Conservation (phyloP, 129 eudicot genomes). For the Erigeron canadensis region DNA sequence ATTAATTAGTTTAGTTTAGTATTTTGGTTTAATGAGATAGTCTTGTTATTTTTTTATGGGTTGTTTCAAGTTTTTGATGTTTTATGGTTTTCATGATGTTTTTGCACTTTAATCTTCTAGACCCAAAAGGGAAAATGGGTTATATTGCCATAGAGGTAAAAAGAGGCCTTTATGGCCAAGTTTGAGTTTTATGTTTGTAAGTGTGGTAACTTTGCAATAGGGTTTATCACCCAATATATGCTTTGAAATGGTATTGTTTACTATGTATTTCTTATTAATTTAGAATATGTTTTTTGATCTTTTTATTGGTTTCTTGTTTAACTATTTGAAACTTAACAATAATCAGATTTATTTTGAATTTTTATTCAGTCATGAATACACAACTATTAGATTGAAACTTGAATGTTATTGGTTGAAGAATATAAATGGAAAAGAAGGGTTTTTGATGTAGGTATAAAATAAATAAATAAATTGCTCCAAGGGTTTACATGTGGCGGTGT, state of each 20-base stretch:
- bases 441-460: background rate
- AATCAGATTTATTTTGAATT: background rate
- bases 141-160: constrained; percentile 25
- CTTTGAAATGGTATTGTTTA: constrained; percentile 20
- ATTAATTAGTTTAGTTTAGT: constrained; percentile 23
- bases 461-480: background rate
- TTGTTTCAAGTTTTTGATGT: constrained; percentile 25
- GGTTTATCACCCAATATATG: constrained; percentile 35
- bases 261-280: constrained; percentile 5
- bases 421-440: constrained; percentile 1
- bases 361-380: constrained; percentile 7
- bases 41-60: constrained; percentile 25
- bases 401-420: constrained; percentile 19
- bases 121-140: constrained; percentile 39
- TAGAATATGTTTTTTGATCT: constrained; percentile 1
- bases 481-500: constrained; percentile 6
- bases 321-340: background rate
- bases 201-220: constrained; percentile 26
- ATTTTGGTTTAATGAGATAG: constrained; percentile 37
- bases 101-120: background rate
- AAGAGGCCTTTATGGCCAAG: constrained; percentile 34
- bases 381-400: background rate
- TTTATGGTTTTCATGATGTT: constrained; percentile 14
- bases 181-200: constrained; percentile 32
- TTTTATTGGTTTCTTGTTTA: constrained; percentile 13